These are phyloP conservation scores for Tricholoma matsutake DNA, from an alignment of 768 basidiomycete genomes.

Conservation along the genomic window DNA sequence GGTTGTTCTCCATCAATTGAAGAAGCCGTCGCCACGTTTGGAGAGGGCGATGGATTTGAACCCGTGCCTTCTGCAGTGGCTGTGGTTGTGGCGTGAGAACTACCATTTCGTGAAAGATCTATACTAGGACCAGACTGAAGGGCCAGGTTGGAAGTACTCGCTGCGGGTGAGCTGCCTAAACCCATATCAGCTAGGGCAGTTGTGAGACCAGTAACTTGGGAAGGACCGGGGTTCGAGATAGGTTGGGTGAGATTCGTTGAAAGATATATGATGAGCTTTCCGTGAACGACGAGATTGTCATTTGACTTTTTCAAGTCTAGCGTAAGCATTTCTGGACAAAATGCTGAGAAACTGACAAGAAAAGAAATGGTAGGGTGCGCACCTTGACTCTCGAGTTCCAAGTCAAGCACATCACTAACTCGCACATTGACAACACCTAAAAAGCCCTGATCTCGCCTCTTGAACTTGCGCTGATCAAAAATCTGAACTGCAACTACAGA, in stretches of 20 bases:
- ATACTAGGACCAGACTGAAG: slow-evolving; percentile 38
- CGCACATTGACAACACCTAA: slow-evolving; percentile 95
- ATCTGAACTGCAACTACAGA: slow-evolving; percentile 98
- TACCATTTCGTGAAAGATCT: slow-evolving; percentile 58
- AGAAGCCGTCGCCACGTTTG: slow-evolving; percentile 22
- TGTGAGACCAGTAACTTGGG: slow-evolving; percentile 59
- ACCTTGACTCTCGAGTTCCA: slow-evolving; percentile 94
- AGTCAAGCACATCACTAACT: slow-evolving; percentile 86
- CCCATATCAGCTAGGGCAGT: slow-evolving; percentile 60
- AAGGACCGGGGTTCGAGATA: slow-evolving; percentile 80
- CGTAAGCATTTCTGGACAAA: slow-evolving; percentile 83
- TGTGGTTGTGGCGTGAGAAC: slow-evolving; percentile 59
- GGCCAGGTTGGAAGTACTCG: slow-evolving; percentile 53
- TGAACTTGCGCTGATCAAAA: slow-evolving; percentile 99
- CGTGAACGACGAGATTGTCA: slow-evolving; percentile 96
- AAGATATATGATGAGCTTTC: slow-evolving; percentile 94
- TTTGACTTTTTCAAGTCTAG: slow-evolving; percentile 98
- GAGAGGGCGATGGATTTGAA: slow-evolving; percentile 40
- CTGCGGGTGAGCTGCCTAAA: slow-evolving; percentile 55
- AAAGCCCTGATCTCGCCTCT: slow-evolving; percentile 96
- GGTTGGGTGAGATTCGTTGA: slow-evolving; percentile 88
- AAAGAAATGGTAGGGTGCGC: slow-evolving; percentile 25
- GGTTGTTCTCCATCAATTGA: slow-evolving; percentile 23
- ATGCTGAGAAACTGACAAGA: slow-evolving; percentile 5
- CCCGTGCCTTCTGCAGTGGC: slow-evolving; percentile 44